Conservation (phyloP, 441 rosid genomes). For the Lepidium campestre region DNA sequence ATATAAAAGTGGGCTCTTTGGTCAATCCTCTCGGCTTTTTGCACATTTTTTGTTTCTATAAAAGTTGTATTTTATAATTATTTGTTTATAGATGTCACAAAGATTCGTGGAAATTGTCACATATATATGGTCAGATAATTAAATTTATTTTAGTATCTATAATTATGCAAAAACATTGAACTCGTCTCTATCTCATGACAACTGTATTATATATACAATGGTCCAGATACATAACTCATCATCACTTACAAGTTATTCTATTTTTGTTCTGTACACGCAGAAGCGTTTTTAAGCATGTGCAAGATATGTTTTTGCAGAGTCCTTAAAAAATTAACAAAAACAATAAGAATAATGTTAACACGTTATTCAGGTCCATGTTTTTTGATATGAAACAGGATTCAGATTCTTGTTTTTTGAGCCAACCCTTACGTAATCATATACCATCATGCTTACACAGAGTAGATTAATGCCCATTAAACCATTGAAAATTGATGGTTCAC, state of each 20-base stretch:
- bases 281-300: too few relatives aligned
- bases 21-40: constrained; percentile 59
- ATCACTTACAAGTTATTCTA: background rate
- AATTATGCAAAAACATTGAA: background rate
- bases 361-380: too few relatives aligned
- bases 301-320: too few relatives aligned
- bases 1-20: constrained; percentile 32
- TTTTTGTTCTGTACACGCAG: background rate
- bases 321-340: too few relatives aligned
- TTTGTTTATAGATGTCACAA: background rate
- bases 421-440: too few relatives aligned
- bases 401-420: too few relatives aligned
- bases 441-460: too few relatives aligned
- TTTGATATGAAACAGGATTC: too few relatives aligned
- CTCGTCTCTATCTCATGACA: constrained; percentile 6
- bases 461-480: too few relatives aligned
- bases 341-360: too few relatives aligned
- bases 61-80: background rate
- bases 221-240: constrained; percentile 7
- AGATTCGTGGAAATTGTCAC: constrained; percentile 17
- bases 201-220: background rate
- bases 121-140: background rate
- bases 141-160: background rate
- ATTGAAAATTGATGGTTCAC: background rate
- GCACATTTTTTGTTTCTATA: background rate